A percentile compares a stretch with the other conserved stretches of the same genome.
Conservation (phyloP, 176 grass and related monocot species). For the Phoenix roebelenii region DNA sequence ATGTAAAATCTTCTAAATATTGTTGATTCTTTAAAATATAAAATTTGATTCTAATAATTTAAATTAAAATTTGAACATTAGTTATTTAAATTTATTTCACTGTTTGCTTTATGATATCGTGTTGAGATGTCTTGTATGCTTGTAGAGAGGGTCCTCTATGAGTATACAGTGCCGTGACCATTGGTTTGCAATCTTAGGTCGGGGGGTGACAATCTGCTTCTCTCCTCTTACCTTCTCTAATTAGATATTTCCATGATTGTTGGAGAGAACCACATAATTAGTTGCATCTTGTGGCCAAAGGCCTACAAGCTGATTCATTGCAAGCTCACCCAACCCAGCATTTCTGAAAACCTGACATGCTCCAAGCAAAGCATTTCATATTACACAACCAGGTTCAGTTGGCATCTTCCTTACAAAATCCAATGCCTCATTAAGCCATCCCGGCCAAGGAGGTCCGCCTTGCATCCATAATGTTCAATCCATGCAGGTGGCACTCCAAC, state of each 20-base stretch:
- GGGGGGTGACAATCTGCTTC: too few species aligned
- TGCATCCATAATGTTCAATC: conserved; percentile 15
- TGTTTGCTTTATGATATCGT: too few species aligned
- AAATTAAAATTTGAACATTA: too few species aligned
- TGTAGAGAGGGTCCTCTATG: too few species aligned
- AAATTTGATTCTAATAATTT: too few species aligned
- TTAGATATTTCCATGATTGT: not conserved
- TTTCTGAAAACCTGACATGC: conserved; percentile 8
- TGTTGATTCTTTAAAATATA: too few species aligned
- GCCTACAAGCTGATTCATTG: not conserved
- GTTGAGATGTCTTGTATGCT: too few species aligned
- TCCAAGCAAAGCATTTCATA: conserved; percentile 15
- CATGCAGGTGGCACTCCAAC: conserved; percentile 1
- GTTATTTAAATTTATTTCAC: too few species aligned
- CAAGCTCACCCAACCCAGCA: not conserved
- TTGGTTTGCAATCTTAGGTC: too few species aligned
- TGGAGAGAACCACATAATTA: conserved; percentile 19
- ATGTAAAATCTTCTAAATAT: too few species aligned
- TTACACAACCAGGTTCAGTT: conserved; percentile 2
- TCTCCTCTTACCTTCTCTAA: conserved; percentile 3
- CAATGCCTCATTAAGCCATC: conserved; percentile 2
- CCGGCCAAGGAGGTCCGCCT: conserved; percentile 16
- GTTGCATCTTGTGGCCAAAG: not conserved
- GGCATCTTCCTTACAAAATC: conserved; percentile 7
- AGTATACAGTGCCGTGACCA: too few species aligned